Base-by-base conservation (phyloP, 192 early-diverging fungal species). In the Ambispora gerdemannii region DNA sequence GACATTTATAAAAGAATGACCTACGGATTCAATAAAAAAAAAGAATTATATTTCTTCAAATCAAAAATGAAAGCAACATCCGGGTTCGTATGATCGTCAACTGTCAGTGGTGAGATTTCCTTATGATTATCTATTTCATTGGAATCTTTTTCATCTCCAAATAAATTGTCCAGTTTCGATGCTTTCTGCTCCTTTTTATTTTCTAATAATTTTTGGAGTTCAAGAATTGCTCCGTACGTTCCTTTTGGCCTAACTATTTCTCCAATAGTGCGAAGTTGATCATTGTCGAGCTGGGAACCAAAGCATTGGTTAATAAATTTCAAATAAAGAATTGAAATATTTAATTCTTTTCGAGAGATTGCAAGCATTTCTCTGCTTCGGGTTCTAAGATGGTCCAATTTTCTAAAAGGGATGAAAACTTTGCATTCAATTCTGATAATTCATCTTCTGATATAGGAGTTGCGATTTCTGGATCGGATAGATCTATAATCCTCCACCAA, bases 1-100 rank as follows among this genome's bases (percentile, higher is more conserved):
- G n/a, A n/a, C n/a, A n/a, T n/a, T n/a, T n/a, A n/a, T n/a, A n/a
- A n/a, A n/a, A n/a, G n/a, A n/a, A n/a, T n/a, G n/a, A n/a, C n/a
- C n/a, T n/a, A n/a, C n/a, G n/a, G n/a, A n/a, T n/a, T n/a, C n/a
- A n/a, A n/a, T n/a, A n/a, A n/a, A n/a, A n/a, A n/a, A n/a, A n/a
- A n/a, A n/a, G n/a, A n/a, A n/a, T n/a, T n/a, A n/a, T n/a, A n/a
- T n/a, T n/a, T n/a, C n/a, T n/a, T 32, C 25, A 72, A 55, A 25
- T 55, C 61, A 30, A 64, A 64, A 63, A 64, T 63, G 33, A n/a
- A 72, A 25, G 31, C 28, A 27, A 72, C 71, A 66, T 72, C 62
- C 0, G 30, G 50, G 51, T 72, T 72, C 19, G n/a, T 27, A 51
- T 17, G 3, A 63, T 72, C 71, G 13, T 53, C 24, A 3, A 1